Percentiles rank a stretch among this genome's conserved stretches.
Evolutionary conservation across 2,329 filamentous ascomycete genomes (phyloP).

Genomic region (Phyllosticta citribraziliensis): DNA sequence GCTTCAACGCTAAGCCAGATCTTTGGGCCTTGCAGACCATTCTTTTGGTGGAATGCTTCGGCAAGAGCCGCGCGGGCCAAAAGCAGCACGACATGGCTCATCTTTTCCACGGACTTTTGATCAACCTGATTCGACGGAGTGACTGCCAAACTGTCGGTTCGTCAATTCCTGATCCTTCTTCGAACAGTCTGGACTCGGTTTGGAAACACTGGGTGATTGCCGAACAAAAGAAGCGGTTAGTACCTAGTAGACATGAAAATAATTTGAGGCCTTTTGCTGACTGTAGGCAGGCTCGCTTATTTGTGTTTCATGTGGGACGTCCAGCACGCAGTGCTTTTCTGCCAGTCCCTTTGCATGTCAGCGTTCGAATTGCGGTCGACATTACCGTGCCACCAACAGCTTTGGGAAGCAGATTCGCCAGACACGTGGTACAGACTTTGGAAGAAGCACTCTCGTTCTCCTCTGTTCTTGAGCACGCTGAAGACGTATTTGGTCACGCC

Average conservation of each 20-base stretch:
- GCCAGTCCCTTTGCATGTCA: slow-evolving; percentile 58
- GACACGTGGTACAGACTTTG: slow-evolving; percentile 40
- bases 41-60: slow-evolving; percentile 54
- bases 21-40: slow-evolving; percentile 54
- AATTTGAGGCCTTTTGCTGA: background rate
- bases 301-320: slow-evolving; percentile 59
- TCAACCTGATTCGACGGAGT: slow-evolving; percentile 45
- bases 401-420: slow-evolving; percentile 50
- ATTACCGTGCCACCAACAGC: slow-evolving; percentile 44
- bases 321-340: slow-evolving; percentile 54
- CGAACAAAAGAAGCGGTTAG: slow-evolving; percentile 49
- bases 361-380: slow-evolving; percentile 51
- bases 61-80: slow-evolving; percentile 52
- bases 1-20: slow-evolving; percentile 49
- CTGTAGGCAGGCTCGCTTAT: slow-evolving; percentile 37
- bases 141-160: slow-evolving; percentile 40
- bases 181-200: slow-evolving; percentile 33
- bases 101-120: slow-evolving; percentile 47
- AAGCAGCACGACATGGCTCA: slow-evolving; percentile 56
- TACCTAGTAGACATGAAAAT: background rate
- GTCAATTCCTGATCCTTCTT: slow-evolving; percentile 24
- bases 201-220: slow-evolving; percentile 47
- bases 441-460: slow-evolving; percentile 25
- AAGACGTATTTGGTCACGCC: slow-evolving; percentile 42
- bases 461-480: slow-evolving; percentile 43